Evolutionary conservation across 2,329 filamentous ascomycete genomes (phyloP), one percentile per base, ranked within the genome.

Genomic region (Paracoccidioides brasiliensis): DNA sequence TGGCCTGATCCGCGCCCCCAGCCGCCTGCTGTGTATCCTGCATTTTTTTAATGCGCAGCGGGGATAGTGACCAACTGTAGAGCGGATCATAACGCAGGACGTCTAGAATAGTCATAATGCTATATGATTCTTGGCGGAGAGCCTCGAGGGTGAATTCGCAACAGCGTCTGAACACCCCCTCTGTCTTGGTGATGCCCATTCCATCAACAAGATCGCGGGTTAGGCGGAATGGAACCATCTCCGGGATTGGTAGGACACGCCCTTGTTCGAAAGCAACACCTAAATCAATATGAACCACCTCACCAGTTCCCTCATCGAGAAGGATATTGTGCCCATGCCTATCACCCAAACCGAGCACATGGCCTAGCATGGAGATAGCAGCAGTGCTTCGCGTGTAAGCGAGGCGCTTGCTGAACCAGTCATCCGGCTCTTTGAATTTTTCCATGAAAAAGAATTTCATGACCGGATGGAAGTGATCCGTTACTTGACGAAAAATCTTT

Each of bases 371-470:
- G 0, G 90, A 96, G 57, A 97, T 91, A 3, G 91, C 90, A 0
- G 93, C 93, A 0, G 91, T 97, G 44, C 87, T 93, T 57, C 93
- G 82, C 1, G 90, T 95, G 67, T 98, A 98, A 5, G 91, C 90
- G 8, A 95, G 80, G 5, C 94, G 82, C 62, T 84, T 88, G 57
- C 82, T 80, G 64, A 96, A 98, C 93, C 93, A 99, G 62, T 95
- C 90, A 66, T 98, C 91, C 0, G 93, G 93, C 60, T 95, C 89
- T 53, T 84, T 79, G 67, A 95, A 99, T 58, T 86, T 82, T 69
- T 99, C 93, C 76, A 96, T 89, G 69, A 98, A 95, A 74, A 98
- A 99, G 74, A 90, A 95, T 56, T 86, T 83, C 84, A 98, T 87
- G 4, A 97, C 93, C 0, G 94, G 93, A 59, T 90, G 86, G 69